Evolutionary conservation across 208 protist species (phyloP).

Genomic region (Trypanosoma congolense): DNA sequence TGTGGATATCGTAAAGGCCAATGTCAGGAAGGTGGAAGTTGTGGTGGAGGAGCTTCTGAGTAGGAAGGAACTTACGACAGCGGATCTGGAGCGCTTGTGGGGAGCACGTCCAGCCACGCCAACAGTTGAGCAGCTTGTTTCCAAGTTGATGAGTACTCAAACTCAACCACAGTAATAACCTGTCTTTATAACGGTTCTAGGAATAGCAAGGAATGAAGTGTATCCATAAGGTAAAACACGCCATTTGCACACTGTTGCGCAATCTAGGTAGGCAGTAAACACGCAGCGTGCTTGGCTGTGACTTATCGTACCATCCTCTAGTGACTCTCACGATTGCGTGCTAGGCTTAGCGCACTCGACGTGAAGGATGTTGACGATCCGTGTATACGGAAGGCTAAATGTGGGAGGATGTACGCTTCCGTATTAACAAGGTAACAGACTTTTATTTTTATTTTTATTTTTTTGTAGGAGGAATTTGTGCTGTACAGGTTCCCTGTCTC

Average conservation of each 20-base stretch:
- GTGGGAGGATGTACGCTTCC: too few species aligned
- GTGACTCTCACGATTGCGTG: too few species aligned
- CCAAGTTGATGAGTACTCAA: constrained; percentile 17
- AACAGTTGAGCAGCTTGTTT: constrained; percentile 50
- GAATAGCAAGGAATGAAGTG: neutral
- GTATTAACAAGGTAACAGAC: too few species aligned
- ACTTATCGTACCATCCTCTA: too few species aligned
- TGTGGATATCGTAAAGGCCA: constrained; percentile 35
- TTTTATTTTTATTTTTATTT: too few species aligned
- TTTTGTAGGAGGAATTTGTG: too few species aligned
- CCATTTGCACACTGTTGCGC: neutral
- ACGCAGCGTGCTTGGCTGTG: too few species aligned
- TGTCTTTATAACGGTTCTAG: neutral
- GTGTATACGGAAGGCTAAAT: too few species aligned
- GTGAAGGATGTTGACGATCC: too few species aligned
- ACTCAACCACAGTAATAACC: constrained; percentile 19
- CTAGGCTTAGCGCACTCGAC: too few species aligned
- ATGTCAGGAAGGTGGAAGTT: constrained; percentile 53
- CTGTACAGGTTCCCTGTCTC: too few species aligned
- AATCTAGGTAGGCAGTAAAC: too few species aligned
- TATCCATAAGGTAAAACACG: neutral
- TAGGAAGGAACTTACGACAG: constrained; percentile 76
- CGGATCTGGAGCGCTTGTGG: constrained; percentile 67
- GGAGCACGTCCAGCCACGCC: constrained; percentile 64
- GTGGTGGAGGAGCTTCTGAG: constrained; percentile 56